phyloP scores from a whole-genome alignment of 768 basidiomycete genomes.

The Trametes gibbosa region DNA sequence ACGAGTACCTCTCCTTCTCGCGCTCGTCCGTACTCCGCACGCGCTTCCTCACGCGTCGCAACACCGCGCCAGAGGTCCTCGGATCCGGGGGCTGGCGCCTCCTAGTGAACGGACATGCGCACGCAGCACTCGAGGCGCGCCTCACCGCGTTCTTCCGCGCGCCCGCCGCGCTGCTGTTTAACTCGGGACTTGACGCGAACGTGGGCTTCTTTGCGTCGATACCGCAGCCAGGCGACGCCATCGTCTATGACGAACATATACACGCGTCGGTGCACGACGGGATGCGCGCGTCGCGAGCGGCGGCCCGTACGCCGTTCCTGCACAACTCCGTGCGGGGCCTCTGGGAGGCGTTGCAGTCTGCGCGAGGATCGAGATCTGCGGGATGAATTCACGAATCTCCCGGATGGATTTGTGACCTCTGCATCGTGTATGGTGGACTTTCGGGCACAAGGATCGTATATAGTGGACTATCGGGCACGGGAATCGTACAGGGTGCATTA shows the following conservation, averaged over 20 bases:
- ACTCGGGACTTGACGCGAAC: constrained; percentile 93
- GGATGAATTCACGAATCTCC: too few relatives aligned
- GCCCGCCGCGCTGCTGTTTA: constrained; percentile 76
- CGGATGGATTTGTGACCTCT: too few relatives aligned
- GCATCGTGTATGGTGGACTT: too few relatives aligned
- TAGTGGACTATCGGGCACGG: too few relatives aligned
- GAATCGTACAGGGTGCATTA: too few relatives aligned
- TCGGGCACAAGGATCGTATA: too few relatives aligned
- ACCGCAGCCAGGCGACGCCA: constrained; percentile 72
- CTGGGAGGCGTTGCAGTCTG: constrained; percentile 42
- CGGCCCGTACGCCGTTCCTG: constrained; percentile 48
- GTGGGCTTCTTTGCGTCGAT: constrained; percentile 80
- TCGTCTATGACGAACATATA: constrained; percentile 84
- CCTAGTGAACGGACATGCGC: constrained; percentile 72
- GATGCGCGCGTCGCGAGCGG: constrained; percentile 56
- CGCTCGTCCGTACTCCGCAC: constrained; percentile 52
- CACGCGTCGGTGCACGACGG: constrained; percentile 94
- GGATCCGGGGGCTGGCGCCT: constrained; percentile 89
- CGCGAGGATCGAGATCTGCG: constrained; percentile 31
- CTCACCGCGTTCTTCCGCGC: constrained; percentile 60
- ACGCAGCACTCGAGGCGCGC: constrained; percentile 69
- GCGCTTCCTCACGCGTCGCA: constrained; percentile 56
- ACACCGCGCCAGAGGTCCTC: constrained; percentile 53
- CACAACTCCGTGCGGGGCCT: constrained; percentile 71
- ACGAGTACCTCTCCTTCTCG: constrained; percentile 89